Base-by-base conservation (phyloP, 805 yeast species). In the Saturnispora hagleri region DNA sequence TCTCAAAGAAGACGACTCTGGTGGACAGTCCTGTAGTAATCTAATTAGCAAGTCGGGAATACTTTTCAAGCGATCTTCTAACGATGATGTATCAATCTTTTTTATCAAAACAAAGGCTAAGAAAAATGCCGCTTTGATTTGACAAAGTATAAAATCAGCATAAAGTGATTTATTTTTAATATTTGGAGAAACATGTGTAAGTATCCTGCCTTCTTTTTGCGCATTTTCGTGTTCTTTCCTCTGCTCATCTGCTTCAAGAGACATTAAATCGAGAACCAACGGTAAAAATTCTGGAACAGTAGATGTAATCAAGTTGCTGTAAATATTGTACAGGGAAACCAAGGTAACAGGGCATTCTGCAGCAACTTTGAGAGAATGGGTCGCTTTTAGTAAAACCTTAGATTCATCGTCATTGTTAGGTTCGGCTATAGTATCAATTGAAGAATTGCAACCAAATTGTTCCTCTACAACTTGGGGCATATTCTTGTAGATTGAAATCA, bases 331-430 rank as follows among this genome's bases (percentile, higher is more conserved):
- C 49, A 95, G 72, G 7, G 96, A 81, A 3, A 93, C 99, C 83
- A 93, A 86, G 4, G 96, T 89, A 40, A 93, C 91, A 9, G 99
- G 99, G 64, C 98, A 90, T 66, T 93, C 99, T 0, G 96, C 87
- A 54, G 93, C 75, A 13, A 91, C 88, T 64, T 89, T 90, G 74
- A 93, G 91, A 1, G 97, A 89, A 57, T 66, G 74, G 77, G 87
- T 77, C 4, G 96, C 84, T 55, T 76, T 78, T 43, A 76, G 76
- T 50, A 89, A 72, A 2, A 76, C 70, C 53, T 81, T 81, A 2
- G 73, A 55, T 7, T 73, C 76, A 33, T 70, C 73, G 71, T 22
- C 66, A 59, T 34, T 35, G 5, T 35, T n/a, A 3, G 44, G 15
- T 3, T 44, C 40, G 8, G 35, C 26, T 18, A 22, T 18, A 50